Evolutionary conservation across 352 stramenopile genomes (phyloP).

Genomic region (Globisporangium orthogonon): DNA sequence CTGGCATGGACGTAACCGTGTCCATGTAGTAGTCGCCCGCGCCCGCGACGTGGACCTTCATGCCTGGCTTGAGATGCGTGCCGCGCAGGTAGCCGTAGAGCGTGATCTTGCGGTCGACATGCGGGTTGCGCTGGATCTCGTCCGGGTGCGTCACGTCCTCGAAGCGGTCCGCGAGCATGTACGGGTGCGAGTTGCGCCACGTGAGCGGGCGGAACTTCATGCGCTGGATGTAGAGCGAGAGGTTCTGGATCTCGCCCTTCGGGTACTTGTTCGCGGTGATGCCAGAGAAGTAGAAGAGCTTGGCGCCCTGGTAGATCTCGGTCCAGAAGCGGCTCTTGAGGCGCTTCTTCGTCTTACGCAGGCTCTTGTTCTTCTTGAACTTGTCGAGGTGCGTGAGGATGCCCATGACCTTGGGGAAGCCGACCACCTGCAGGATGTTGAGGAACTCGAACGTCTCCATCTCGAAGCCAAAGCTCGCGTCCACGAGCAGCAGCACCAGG

Average conservation of each 20-base stretch:
- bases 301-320: constrained; percentile 94
- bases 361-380: constrained; percentile 97
- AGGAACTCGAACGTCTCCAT: constrained; percentile 99
- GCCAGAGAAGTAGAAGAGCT: constrained; percentile 97
- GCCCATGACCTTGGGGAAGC: constrained; percentile 95
- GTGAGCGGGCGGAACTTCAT: constrained; percentile 98
- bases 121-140: constrained; percentile 89
- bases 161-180: constrained; percentile 97
- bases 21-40: constrained; percentile 97
- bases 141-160: constrained; percentile 97
- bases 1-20: constrained; percentile 90
- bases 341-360: constrained; percentile 98
- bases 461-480: constrained; percentile 99
- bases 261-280: constrained; percentile 99
- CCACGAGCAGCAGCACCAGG: constrained; percentile 97
- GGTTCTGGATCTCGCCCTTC: constrained; percentile 98
- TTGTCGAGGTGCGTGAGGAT: constrained; percentile 98
- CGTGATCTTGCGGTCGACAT: constrained; percentile 91
- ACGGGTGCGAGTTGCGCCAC: constrained; percentile 99
- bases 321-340: constrained; percentile 99
- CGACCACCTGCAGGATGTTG: constrained; percentile 96
- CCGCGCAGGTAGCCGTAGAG: constrained; percentile 98
- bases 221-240: constrained; percentile 95
- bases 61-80: constrained; percentile 95
- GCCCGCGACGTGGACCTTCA: constrained; percentile 97